Base-by-base conservation (phyloP, 2,329 filamentous ascomycete species). In the Clarireedia sp. region DNA sequence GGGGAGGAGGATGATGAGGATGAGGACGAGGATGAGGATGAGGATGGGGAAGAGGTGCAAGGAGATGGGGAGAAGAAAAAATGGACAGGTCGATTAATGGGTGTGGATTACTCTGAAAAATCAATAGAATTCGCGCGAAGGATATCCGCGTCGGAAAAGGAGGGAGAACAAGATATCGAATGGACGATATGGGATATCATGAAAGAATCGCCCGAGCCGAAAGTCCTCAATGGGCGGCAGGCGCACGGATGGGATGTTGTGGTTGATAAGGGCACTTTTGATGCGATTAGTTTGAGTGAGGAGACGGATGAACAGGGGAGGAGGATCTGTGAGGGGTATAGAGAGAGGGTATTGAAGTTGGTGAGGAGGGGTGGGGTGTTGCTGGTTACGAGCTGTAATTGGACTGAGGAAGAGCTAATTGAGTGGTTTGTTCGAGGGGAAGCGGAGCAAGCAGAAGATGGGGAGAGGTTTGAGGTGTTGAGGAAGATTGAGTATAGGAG, bases 241-340 rank as follows among this genome's bases (percentile, higher is more conserved):
- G 36, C 33, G 2, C 23, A 58, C 1, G 87, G 87, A 0, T 97
- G 91, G 74, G 90, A 97, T 71, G 82, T 96, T 0, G 86, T 96
- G 0, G 79, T 96, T n/a, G 94, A 99, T 72, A 99, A 99, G 73
- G 94, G 94, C 45, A 99, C 94, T 0, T 99, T 97, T 69, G 94
- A 99, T 74, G 94, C 94, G 10, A 87, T 99, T 36, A 90, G 85
- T 49, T 75, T 97, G n/a, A 81, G 78, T 52, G 76, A 77, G 55
- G 82, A 84, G 61, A 70, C 67, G 29, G 75, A 77, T 61, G 72
- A 72, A 51, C 68, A 70, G 14, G 83, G 79, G 0, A 74, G 80
- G 38, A 79, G 86, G 53, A 76, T 87, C 12, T 87, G 83, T 68
- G 89, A 95, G 69, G 78, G 78, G 3, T 99, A 99, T 73, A 79